phyloP scores from a whole-genome alignment of 2,329 filamentous ascomycete species.

The Hypoxylon sp. region DNA sequence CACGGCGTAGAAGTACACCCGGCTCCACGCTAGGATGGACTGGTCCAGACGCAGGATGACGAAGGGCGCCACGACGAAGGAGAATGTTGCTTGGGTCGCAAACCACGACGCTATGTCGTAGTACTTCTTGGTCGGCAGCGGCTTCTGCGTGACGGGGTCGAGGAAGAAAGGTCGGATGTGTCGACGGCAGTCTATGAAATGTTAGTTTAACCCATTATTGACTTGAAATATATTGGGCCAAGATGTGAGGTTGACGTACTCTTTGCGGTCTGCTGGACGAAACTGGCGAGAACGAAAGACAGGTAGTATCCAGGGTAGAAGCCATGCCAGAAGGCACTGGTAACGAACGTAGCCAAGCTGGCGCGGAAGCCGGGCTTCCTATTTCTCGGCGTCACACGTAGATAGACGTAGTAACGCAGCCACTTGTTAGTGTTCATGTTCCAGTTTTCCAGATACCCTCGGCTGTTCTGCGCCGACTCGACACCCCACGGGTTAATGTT shows the following conservation, averaged over 20 bases:
- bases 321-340: constrained; percentile 96
- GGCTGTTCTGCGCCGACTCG: constrained; percentile 91
- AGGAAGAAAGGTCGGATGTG: constrained; percentile 93
- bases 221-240: not conserved
- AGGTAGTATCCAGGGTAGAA: constrained; percentile 98
- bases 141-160: constrained; percentile 74
- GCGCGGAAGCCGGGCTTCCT: constrained; percentile 97
- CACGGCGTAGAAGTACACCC: constrained; percentile 88
- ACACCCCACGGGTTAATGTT: constrained; percentile 89
- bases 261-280: constrained; percentile 93
- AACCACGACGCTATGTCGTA: constrained; percentile 84
- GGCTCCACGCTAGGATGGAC: constrained; percentile 79
- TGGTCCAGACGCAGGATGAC: constrained; percentile 77
- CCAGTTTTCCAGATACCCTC: constrained; percentile 90
- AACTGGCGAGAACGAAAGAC: constrained; percentile 85
- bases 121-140: constrained; percentile 77
- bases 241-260: constrained; percentile 64
- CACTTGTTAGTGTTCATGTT: constrained; percentile 99
- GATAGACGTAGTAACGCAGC: constrained; percentile 94
- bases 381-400: constrained; percentile 92
- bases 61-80: constrained; percentile 85
- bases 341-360: constrained; percentile 91
- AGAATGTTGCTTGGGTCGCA: constrained; percentile 81
- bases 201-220: constrained; percentile 7
- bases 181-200: constrained; percentile 79